Conservation (phyloP, 768 basidiomycete species). For the Pleurotus citrinopileatus region DNA sequence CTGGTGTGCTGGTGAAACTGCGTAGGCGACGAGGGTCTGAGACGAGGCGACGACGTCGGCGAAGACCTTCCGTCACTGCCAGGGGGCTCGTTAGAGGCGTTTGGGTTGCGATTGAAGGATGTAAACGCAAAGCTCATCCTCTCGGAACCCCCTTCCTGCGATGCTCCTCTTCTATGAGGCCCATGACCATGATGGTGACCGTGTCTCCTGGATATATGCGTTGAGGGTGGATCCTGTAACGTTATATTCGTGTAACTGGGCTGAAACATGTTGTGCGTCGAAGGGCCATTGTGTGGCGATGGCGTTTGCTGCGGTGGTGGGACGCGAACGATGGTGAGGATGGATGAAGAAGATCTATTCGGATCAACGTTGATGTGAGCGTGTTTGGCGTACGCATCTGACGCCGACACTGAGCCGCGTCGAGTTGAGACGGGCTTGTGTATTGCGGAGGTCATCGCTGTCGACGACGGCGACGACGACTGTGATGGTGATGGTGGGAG, state of each 20-base stretch:
- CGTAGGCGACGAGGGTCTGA: slow-evolving; percentile 46
- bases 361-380: slow-evolving; percentile 49
- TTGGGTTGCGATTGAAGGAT: slow-evolving; percentile 43
- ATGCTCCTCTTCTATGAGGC: slow-evolving; percentile 23
- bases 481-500: neutral
- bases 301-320: slow-evolving; percentile 21
- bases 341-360: slow-evolving; percentile 54
- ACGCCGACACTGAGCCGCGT: slow-evolving; percentile 65
- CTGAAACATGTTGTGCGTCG: neutral
- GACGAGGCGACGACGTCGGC: slow-evolving; percentile 39
- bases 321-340: slow-evolving; percentile 75
- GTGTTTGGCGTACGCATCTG: slow-evolving; percentile 66
- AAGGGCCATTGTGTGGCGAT: slow-evolving; percentile 20
- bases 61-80: slow-evolving; percentile 29
- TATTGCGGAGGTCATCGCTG: neutral
- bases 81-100: slow-evolving; percentile 21
- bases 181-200: slow-evolving; percentile 26
- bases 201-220: slow-evolving; percentile 22
- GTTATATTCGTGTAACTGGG: slow-evolving; percentile 3
- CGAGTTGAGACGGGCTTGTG: slow-evolving; percentile 41
- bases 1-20: slow-evolving; percentile 14
- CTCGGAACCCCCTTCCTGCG: slow-evolving; percentile 16
- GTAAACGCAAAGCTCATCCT: slow-evolving; percentile 66
- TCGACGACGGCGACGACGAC: neutral
- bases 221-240: slow-evolving; percentile 32